Conservation (phyloP, 164 flowering plant genomes). For the Aristolochia californica region DNA sequence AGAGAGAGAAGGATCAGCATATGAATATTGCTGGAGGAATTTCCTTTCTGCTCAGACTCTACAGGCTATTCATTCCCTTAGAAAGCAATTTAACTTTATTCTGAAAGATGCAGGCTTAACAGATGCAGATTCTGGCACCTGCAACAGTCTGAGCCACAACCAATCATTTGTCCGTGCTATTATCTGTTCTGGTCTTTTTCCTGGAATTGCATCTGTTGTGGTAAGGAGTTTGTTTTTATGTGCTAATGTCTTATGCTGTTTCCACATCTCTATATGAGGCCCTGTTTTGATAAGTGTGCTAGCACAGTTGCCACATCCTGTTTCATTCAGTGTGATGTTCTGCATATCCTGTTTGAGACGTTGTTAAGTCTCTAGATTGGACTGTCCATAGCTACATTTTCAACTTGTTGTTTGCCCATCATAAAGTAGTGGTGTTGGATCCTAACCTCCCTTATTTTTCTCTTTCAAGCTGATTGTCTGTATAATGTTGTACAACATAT, state of each 20-base stretch:
- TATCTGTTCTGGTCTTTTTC: conserved; percentile 94
- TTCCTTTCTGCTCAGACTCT: conserved; percentile 93
- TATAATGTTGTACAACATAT: no score
- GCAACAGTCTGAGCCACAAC: conserved; percentile 78
- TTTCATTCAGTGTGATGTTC: no score
- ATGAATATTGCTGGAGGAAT: conserved; percentile 97
- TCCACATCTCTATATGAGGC: no score
- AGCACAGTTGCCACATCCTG: no score
- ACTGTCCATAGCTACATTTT: not conserved
- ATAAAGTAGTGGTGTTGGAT: not conserved
- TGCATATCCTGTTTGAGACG: no score
- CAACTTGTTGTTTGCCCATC: not conserved
- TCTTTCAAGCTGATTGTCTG: conserved; percentile 7
- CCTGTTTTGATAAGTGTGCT: no score
- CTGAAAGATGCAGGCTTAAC: conserved; percentile 73
- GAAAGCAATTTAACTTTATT: conserved; percentile 83
- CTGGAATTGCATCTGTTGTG: conserved; percentile 94
- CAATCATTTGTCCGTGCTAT: conserved; percentile 91
- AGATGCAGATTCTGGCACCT: conserved; percentile 42
- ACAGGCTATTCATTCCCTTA: conserved; percentile 94
- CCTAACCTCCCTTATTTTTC: not conserved
- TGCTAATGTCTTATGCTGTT: not conserved
- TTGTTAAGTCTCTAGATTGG: not conserved
- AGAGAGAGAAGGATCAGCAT: conserved; percentile 91
- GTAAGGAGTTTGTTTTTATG: conserved; percentile 29